Evolutionary conservation across 164 flowering plant species (phyloP).

Genomic region (Vitis riparia): DNA sequence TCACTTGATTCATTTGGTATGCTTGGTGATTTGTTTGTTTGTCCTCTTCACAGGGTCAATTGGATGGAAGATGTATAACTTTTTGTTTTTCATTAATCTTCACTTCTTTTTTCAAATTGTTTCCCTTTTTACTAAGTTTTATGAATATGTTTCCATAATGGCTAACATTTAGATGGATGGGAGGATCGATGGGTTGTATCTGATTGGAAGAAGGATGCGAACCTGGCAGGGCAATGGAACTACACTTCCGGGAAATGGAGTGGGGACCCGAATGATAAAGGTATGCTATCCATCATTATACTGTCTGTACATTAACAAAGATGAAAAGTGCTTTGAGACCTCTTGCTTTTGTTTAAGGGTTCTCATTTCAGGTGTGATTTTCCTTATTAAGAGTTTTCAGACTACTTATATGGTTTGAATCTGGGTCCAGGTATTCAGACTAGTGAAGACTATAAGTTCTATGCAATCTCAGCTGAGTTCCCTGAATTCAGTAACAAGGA

Average conservation of each 20-base stretch:
- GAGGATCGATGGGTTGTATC: conserved; percentile 87
- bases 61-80: too few relatives aligned
- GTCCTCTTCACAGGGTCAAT: too few relatives aligned
- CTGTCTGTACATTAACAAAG: too few relatives aligned
- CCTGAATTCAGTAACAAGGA: conserved; percentile 94
- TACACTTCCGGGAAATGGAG: conserved; percentile 89
- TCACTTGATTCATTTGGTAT: too few relatives aligned
- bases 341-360: neutral
- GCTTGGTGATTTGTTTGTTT: too few relatives aligned
- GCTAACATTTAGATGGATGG: conserved; percentile 70
- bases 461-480: conserved; percentile 84
- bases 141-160: neutral
- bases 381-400: too few relatives aligned
- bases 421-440: conserved; percentile 80
- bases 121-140: neutral
- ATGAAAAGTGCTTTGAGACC: neutral
- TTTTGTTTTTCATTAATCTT: too few relatives aligned
- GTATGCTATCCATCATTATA: conserved; percentile 25
- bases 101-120: too few relatives aligned
- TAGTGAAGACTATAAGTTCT: conserved; percentile 87
- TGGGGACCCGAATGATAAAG: conserved; percentile 86
- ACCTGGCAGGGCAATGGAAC: conserved; percentile 91
- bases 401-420: neutral
- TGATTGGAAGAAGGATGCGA: conserved; percentile 96
- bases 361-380: too few relatives aligned